Evolutionary conservation across 2,329 filamentous ascomycete species (phyloP).

Genomic region (Talaromyces amestolkiae): DNA sequence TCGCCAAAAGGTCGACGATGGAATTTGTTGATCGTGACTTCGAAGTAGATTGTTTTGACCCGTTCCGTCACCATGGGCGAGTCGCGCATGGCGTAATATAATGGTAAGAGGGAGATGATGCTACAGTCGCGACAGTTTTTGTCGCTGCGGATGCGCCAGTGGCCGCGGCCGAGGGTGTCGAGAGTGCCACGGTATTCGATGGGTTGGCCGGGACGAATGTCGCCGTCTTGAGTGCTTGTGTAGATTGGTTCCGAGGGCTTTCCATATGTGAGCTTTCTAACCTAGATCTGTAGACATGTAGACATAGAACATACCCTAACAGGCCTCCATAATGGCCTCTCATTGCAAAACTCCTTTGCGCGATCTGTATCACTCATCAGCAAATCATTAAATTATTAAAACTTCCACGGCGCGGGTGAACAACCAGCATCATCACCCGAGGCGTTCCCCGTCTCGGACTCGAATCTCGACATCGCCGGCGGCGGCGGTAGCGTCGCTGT

Average conservation of each 20-base stretch:
- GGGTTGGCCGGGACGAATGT: slow-evolving; percentile 48
- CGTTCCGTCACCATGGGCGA: slow-evolving; percentile 48
- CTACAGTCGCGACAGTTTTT: slow-evolving; percentile 50
- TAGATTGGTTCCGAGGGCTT: slow-evolving; percentile 44
- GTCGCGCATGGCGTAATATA: slow-evolving; percentile 55
- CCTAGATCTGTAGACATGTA: not conserved
- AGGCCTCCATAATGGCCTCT: slow-evolving; percentile 53
- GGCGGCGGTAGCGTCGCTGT: slow-evolving; percentile 60
- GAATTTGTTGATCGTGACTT: slow-evolving; percentile 52
- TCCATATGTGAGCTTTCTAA: not conserved
- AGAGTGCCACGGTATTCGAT: slow-evolving; percentile 15
- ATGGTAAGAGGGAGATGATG: slow-evolving; percentile 54
- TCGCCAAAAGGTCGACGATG: slow-evolving; percentile 33
- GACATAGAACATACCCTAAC: slow-evolving; percentile 21
- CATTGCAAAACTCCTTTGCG: slow-evolving; percentile 56
- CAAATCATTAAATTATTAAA: not conserved
- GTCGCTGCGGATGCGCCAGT: slow-evolving; percentile 47
- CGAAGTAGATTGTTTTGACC: slow-evolving; percentile 59
- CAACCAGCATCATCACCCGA: slow-evolving; percentile 43
- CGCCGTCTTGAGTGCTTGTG: slow-evolving; percentile 42
- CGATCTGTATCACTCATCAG: slow-evolving; percentile 42
- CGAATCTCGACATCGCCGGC: slow-evolving; percentile 53
- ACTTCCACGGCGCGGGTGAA: not conserved
- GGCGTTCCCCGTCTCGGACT: slow-evolving; percentile 58
- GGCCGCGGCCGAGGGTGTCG: slow-evolving; percentile 36